Percentiles rank a stretch among this genome's conserved stretches.
Evolutionary conservation across 2,329 filamentous ascomycete species (phyloP).

Genomic region (Venturia oleaginea): DNA sequence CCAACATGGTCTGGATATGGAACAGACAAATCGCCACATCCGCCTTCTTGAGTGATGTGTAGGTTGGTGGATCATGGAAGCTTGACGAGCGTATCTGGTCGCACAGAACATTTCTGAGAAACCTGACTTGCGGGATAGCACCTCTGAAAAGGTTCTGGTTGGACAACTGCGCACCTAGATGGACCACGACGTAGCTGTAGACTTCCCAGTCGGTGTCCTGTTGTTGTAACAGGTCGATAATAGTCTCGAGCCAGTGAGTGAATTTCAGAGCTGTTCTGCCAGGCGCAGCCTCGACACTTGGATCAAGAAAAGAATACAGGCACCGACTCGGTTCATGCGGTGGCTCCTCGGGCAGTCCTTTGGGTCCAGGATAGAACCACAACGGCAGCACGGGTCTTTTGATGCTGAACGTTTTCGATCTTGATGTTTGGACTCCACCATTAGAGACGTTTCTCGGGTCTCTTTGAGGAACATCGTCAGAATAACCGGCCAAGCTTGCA

Average conservation of each 20-base stretch:
- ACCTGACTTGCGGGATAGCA: conserved; percentile 64
- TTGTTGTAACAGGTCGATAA: conserved; percentile 60
- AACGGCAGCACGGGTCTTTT: conserved; percentile 25
- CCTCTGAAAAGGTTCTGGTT: conserved; percentile 79
- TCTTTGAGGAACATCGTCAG: conserved; percentile 27
- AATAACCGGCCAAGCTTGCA: conserved; percentile 34
- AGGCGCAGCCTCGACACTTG: conserved; percentile 24
- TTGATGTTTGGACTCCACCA: conserved; percentile 1
- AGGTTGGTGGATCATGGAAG: conserved; percentile 71
- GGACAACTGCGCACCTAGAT: conserved; percentile 77
- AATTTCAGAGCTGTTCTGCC: conserved; percentile 36
- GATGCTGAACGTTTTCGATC: conserved; percentile 4
- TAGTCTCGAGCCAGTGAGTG: conserved; percentile 64
- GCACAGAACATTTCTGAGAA: conserved; percentile 67
- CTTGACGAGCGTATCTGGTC: conserved; percentile 70
- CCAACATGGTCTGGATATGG: conserved; percentile 74
- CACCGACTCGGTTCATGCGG: conserved; percentile 39
- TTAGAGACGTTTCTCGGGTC: conserved; percentile 1
- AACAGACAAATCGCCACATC: conserved; percentile 86
- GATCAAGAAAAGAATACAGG: conserved; percentile 40
- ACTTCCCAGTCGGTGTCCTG: conserved; percentile 79
- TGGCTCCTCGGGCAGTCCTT: conserved; percentile 46
- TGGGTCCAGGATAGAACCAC: conserved; percentile 49
- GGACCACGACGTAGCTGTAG: conserved; percentile 81
- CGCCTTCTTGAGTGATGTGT: conserved; percentile 72